Evolutionary conservation across 306 rosid genomes (phyloP), one percentile per base, ranked within the genome.

Genomic region (Castanopsis chinensis): DNA sequence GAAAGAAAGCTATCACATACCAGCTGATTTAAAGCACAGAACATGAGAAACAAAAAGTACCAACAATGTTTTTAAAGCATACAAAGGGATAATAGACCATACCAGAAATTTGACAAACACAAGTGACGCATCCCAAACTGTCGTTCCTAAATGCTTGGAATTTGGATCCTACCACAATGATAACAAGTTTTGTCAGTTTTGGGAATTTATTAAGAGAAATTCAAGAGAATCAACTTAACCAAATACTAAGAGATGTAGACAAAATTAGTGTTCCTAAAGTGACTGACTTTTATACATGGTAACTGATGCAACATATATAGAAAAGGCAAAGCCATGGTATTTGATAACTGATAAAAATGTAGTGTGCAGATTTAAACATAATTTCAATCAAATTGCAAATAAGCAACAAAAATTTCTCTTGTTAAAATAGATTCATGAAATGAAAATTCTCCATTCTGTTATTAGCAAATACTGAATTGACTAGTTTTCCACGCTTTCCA

Each of bases 91-190:
- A 58, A 54, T 35, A 72, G 65, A 72, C 81, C 83, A 81, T 89
- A 94, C 97, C 85, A 94, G 91, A 89, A 87, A 94, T 84, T 92
- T 94, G 81, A 59, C 87, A 59, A 94, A 91, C 17, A 92, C 99
- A 76, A 94, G 92, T 82, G 99, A 94, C 27, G 99, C 97, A 84
- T 94, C 97, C 99, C 99, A 94, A 41, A 94, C 95, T 1, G 99
- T 94, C 61, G 99, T 94, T 79, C 97, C 99, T 69, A 91, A 81
- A 88, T 94, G 97, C 88, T 92, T 92, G 64, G 99, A 91, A 83
- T 94, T 94, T 27, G 97, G 99, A 84, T 92, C 97, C 99, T 94
- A 35, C 8, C 51, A 75, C 59, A 83, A 64, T n/a, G 28, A 77
- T 56, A 80, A 78, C 41, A 71, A 75, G 72, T 33, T 33, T 57